Percentiles rank a stretch among this genome's conserved stretches.
Conservation (phyloP, 345 rosid species). For the Pugionium cornutum region DNA sequence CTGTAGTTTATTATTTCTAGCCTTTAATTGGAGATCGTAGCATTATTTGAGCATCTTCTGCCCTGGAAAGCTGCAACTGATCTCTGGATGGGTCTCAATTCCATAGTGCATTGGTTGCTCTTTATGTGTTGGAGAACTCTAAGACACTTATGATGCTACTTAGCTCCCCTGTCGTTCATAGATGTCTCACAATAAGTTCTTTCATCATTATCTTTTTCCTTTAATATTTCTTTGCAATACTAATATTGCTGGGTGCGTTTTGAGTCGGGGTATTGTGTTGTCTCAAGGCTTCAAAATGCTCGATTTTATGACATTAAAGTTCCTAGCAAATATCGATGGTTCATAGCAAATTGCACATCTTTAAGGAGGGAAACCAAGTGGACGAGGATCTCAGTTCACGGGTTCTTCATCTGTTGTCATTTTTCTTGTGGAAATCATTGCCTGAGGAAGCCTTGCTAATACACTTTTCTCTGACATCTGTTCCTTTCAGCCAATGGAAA, state of each 20-base stretch:
- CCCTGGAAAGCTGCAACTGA: neutral
- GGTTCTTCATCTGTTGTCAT: conserved; percentile 58
- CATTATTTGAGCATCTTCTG: neutral
- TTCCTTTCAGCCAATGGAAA: conserved; percentile 99
- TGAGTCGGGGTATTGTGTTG: neutral
- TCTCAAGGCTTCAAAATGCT: neutral
- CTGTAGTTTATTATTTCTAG: conserved; percentile 45
- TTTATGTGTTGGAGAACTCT: neutral
- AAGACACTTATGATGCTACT: neutral
- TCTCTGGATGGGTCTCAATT: neutral
- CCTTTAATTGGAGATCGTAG: conserved; percentile 24
- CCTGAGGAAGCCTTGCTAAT: conserved; percentile 70
- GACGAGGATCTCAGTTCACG: conserved; percentile 52
- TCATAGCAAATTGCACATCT: conserved; percentile 33
- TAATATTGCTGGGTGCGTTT: conserved; percentile 4
- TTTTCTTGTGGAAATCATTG: conserved; percentile 66
- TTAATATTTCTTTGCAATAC: neutral
- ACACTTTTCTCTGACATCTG: conserved; percentile 69
- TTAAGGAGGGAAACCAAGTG: conserved; percentile 50
- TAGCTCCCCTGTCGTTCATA: neutral
- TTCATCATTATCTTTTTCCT: neutral
- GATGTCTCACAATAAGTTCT: neutral
- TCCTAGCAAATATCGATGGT: conserved; percentile 15
- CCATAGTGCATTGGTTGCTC: conserved; percentile 5
- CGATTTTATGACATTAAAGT: conserved; percentile 4